Evolutionary conservation across 306 rosid species (phyloP), one percentile per base, ranked within the genome.

Genomic region (Canavalia gladiata): DNA sequence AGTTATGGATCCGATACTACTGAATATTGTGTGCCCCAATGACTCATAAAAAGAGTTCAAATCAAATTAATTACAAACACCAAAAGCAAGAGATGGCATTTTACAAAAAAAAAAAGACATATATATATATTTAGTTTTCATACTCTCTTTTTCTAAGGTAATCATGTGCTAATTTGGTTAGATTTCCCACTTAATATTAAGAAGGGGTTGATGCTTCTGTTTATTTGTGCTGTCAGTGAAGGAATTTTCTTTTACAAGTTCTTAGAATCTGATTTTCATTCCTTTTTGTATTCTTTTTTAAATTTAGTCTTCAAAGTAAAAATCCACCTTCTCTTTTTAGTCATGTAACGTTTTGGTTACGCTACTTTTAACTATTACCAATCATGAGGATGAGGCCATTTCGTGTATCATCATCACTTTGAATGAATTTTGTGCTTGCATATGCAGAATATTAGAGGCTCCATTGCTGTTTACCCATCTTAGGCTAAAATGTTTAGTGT

Each of bases 301-400:
- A 18, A 3, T 71, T 68, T 47, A 13, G 59, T 59, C 58, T 86
- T 73, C 89, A 86, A 83, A 80, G 66, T 70, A 43, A 51, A 70
- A 72, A 30, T 12, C 51, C 12, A 25, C 6, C 46, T 65, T 35
- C 56, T 57, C 64, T 75, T 69, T 41, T 62, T 34, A 8, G 76
- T 70, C 81, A 49, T 65, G 52, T 43, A 76, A 80, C 83, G 78
- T 86, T 47, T 72, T 56, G 55, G 29, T 83, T 43, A 83, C 78
- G 83, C 66, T 72, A 33, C 80, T 46, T 68, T 49, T 30, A 29
- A 25, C 71, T 39, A 82, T 34, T 59, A 60, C 47, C 69, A 74
- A 74, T 82, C 79, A 71, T 80, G 83, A 25, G 25, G 69, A 29
- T 47, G 42, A 65, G 76, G 9, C 64, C 76, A 62, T 81, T 76